A percentile compares a stretch with the other conserved stretches of the same genome.
Conservation (phyloP, 352 stramenopile genomes). For the Thalassiosira exigua region DNA sequence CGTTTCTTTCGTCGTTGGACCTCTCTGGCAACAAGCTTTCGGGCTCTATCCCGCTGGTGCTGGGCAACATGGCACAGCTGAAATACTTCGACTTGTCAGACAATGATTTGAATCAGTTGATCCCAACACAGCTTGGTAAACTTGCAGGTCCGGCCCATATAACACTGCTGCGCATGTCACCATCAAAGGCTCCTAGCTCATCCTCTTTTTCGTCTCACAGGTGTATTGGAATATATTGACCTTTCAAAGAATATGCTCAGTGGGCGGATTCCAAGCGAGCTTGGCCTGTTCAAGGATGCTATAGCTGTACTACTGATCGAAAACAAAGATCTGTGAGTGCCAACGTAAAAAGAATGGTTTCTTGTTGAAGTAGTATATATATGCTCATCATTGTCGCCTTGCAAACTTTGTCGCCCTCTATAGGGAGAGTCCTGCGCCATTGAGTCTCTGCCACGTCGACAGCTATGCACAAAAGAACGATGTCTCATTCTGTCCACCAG, state of each 20-base stretch:
- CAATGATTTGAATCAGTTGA: not conserved
- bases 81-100: not conserved
- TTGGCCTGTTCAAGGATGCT: slow-evolving; percentile 5
- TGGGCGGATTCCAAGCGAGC: slow-evolving; percentile 11
- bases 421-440: slow-evolving; percentile 1
- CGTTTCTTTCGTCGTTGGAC: not conserved
- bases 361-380: slow-evolving; percentile 4
- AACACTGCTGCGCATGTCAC: no score
- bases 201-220: not conserved
- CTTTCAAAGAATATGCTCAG: slow-evolving; percentile 15
- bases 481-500: slow-evolving; percentile 2
- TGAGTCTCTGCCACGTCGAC: slow-evolving; percentile 5
- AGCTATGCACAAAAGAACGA: slow-evolving; percentile 13
- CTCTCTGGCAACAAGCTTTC: slow-evolving; percentile 5
- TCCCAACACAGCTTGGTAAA: not conserved
- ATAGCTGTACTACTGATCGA: no score
- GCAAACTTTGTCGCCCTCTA: not conserved
- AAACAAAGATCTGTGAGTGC: no score
- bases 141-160: no score
- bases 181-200: not conserved
- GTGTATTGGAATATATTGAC: slow-evolving; percentile 4
- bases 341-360: no score
- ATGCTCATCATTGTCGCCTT: not conserved
- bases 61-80: slow-evolving; percentile 7
- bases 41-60: not conserved